These are phyloP conservation scores for Trichoderma polysporum DNA, from an alignment of 2,329 filamentous ascomycete species.

Conservation along the genomic window DNA sequence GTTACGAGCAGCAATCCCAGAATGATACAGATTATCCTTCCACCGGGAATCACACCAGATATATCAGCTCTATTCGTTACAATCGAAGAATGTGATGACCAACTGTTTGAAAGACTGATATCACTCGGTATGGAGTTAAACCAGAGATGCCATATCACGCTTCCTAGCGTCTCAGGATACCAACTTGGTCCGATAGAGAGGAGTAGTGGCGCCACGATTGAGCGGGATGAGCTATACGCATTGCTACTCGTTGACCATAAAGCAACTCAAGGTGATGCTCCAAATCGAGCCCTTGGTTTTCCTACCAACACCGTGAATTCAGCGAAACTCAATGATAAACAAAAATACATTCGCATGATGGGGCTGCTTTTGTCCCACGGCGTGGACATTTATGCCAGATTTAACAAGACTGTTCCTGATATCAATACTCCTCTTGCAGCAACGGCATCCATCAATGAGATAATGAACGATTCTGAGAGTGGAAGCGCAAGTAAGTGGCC, in stretches of 20 bases:
- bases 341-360: neutral
- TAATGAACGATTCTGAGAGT: too few relatives aligned
- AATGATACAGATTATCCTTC: neutral
- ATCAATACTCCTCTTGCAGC: neutral
- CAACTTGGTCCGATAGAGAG: neutral
- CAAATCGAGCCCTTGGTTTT: neutral
- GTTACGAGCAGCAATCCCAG: constrained; percentile 19
- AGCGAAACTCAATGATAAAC: neutral
- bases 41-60: neutral
- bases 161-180: neutral
- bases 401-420: neutral
- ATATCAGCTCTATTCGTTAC: neutral
- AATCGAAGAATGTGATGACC: neutral
- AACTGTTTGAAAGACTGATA: neutral
- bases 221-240: neutral
- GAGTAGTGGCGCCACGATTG: neutral
- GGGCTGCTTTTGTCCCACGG: neutral
- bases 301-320: neutral
- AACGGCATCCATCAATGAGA: neutral
- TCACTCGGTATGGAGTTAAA: neutral
- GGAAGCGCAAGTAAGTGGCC: neutral
- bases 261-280: neutral
- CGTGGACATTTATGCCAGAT: neutral
- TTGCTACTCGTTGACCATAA: neutral
- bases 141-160: neutral